These are phyloP conservation scores for Rhipidocladum racemiflorum DNA, from an alignment of 176 grass and related monocot species.

Conservation along the genomic window DNA sequence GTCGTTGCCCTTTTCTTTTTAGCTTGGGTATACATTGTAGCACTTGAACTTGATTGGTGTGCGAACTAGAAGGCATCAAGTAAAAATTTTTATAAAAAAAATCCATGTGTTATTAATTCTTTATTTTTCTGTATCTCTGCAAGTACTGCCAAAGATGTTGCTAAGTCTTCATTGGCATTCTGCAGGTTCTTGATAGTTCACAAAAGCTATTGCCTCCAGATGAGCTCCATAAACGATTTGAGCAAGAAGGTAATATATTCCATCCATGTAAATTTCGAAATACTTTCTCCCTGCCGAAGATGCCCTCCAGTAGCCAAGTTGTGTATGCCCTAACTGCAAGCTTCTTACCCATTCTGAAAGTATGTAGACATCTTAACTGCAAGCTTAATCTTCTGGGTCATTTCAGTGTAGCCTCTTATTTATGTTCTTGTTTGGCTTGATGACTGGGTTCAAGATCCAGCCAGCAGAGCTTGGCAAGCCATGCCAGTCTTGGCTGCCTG, in stretches of 20 bases:
- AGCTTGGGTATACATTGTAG: not conserved
- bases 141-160: not conserved
- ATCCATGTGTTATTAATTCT: not conserved
- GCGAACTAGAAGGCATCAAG: not conserved
- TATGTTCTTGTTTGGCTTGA: not conserved
- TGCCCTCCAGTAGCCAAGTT: not conserved
- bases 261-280: not conserved
- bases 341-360: not conserved
- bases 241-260: slow-evolving; percentile 65
- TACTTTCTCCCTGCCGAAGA: not conserved
- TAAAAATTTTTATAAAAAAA: not conserved
- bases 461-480: not conserved
- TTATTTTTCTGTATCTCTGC: not conserved
- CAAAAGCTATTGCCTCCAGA: slow-evolving; percentile 68
- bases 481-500: not conserved
- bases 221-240: slow-evolving; percentile 77
- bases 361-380: not conserved
- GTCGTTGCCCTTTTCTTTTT: not conserved
- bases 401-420: slow-evolving; percentile 5
- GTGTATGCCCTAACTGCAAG: not conserved
- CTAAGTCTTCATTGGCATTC: slow-evolving; percentile 28
- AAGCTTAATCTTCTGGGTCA: not conserved
- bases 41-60: slow-evolving; percentile 11
- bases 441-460: not conserved
- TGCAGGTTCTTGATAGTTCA: slow-evolving; percentile 84